phyloP scores from a whole-genome alignment of 495 filamentous ascomycete species.

The Aspergillus homomorphus region DNA sequence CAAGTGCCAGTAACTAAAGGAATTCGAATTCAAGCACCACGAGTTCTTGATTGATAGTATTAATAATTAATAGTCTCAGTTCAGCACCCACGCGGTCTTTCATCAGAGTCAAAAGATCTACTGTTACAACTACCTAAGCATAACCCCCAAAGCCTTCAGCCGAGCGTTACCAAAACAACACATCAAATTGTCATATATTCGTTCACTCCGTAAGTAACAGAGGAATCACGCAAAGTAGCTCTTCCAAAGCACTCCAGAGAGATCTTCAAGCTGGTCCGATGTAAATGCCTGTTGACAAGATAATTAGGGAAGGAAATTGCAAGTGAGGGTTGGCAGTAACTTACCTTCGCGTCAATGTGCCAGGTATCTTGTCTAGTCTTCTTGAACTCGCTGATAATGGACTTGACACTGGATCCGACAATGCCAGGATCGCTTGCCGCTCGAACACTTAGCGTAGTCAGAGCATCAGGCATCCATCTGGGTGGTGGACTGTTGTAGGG shows the following conservation, averaged over 20 bases:
- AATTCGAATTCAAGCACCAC: neutral
- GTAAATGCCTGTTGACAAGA: slow-evolving; percentile 70
- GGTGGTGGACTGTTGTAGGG: slow-evolving; percentile 93
- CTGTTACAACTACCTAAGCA: neutral
- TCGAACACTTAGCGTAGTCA: slow-evolving; percentile 79
- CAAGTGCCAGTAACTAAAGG: neutral
- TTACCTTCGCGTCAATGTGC: slow-evolving; percentile 94
- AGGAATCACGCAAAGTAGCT: slow-evolving; percentile 84
- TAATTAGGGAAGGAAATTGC: slow-evolving; percentile 28
- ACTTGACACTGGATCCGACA: slow-evolving; percentile 97
- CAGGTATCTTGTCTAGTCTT: slow-evolving; percentile 99
- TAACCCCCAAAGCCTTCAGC: neutral
- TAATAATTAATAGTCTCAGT: neutral
- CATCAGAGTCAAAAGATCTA: neutral
- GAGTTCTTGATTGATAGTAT: neutral
- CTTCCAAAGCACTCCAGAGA: slow-evolving; percentile 98
- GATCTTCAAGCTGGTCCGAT: slow-evolving; percentile 85
- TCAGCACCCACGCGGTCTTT: neutral
- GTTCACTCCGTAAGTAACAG: neutral
- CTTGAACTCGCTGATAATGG: slow-evolving; percentile 94
- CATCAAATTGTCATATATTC: neutral
- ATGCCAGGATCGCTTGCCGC: slow-evolving; percentile 87
- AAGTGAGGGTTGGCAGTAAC: slow-evolving; percentile 5
- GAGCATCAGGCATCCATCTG: slow-evolving; percentile 86
- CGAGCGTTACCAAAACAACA: neutral